These are phyloP conservation scores for Cercospora janseana DNA, from an alignment of 2,329 filamentous ascomycete species.

Conservation along the genomic window DNA sequence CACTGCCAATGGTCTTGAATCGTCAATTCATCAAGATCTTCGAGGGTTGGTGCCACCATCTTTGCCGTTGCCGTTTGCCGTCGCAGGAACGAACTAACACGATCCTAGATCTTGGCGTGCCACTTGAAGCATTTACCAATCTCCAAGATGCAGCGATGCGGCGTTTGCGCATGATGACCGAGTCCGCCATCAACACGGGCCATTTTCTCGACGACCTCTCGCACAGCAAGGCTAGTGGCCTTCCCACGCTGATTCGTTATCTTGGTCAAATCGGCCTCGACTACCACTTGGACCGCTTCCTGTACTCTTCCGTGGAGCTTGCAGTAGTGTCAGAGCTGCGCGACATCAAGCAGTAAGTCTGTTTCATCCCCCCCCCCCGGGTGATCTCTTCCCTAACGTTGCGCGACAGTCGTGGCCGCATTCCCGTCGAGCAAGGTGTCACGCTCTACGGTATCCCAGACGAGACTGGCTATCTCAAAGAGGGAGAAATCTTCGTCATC, in stretches of 20 bases:
- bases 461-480: slow-evolving; percentile 66
- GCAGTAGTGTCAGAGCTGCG: slow-evolving; percentile 68
- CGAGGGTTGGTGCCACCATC: slow-evolving; percentile 52
- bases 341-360: slow-evolving; percentile 67
- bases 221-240: slow-evolving; percentile 59
- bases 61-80: too few species aligned
- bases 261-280: slow-evolving; percentile 59
- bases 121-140: slow-evolving; percentile 58
- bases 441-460: slow-evolving; percentile 83
- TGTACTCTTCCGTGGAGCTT: slow-evolving; percentile 69
- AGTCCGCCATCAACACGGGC: slow-evolving; percentile 60
- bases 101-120: slow-evolving; percentile 60
- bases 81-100: too few species aligned
- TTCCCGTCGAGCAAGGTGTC: slow-evolving; percentile 67
- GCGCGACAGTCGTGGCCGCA: slow-evolving; percentile 53
- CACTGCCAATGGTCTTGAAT: slow-evolving; percentile 70
- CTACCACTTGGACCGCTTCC: slow-evolving; percentile 66
- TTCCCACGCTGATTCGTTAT: slow-evolving; percentile 62
- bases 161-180: slow-evolving; percentile 59
- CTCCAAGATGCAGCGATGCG: slow-evolving; percentile 64
- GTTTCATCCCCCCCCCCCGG: not conserved
- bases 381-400: not conserved
- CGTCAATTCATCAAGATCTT: slow-evolving; percentile 81
- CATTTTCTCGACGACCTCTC: slow-evolving; percentile 62
- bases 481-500: slow-evolving; percentile 67